Evolutionary conservation across 2,329 filamentous ascomycete genomes (phyloP), one percentile per base, ranked within the genome.

Genomic region (Mycosphaerella arachidis): DNA sequence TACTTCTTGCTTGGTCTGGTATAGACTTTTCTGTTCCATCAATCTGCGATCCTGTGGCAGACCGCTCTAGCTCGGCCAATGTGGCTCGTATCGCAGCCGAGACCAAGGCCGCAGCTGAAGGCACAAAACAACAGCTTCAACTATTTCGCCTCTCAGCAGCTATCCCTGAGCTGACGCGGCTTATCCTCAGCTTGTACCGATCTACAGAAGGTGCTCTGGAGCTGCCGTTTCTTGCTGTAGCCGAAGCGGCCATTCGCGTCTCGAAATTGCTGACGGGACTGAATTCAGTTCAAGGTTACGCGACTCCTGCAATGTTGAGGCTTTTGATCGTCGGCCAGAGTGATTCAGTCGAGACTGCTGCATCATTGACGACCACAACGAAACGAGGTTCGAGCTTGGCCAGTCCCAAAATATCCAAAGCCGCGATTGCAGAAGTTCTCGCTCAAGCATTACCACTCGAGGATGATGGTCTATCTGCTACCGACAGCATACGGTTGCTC

Each of bases 1-100:
- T 97, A 45, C 84, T 97, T 68, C 85, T 96, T 63, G 89, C 87
- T 31, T 96, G 92, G 90, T 84, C 88, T 37, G 89, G 87, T 4
- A 81, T 93, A 68, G 89, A 94, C 70, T 97, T 97, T 68, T 83
- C 87, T 68, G 83, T 94, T 64, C 73, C 78, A 67, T 62, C 73
- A 7, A 64, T 74, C 16, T 73, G 72, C 59, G 69, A 70, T 50
- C 66, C 69, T 30, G 61, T 64, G 8, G 61, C 64, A 4, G 72
- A 73, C 43, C 66, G 67, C 30, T 63, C 66, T 13, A 64, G 58
- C 43, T 57, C 69, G 12, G 58, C 61, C 2, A 67, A 67, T 40
- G 63, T 60, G 8, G 62, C 65, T 13, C 67, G 68, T 33, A 60
- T 69, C 7, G 68, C 66, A 18, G 59, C 66, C 4, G 65, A 68